Evolutionary conservation across 208 protist genomes (phyloP), one percentile per base, ranked within the genome.

Genomic region (Herpetomonas tarakana): DNA sequence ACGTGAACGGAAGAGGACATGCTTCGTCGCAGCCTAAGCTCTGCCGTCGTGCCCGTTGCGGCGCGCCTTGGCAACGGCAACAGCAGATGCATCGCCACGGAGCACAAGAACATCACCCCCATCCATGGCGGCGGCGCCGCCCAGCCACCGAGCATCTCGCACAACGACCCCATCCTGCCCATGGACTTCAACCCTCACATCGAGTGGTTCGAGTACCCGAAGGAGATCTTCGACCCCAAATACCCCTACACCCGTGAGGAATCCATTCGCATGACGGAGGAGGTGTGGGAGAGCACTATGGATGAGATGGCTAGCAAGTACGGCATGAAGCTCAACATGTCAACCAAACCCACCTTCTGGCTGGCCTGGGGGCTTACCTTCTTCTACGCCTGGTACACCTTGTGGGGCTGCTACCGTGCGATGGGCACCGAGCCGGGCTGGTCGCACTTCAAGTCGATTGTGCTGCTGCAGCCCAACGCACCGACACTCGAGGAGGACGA

Each of bases 161-260:
- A 90, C 69, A 91, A 92, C 62, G 89, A 91, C 45, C 89, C 85
- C 6, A 60, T 95, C n/a, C 41, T 84, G 24, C 89, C 89, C 0
- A 90, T 95, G 76, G 89, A 95, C 77, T 92, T 95, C 68, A 95
- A 93, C 65, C 89, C 89, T 3, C 89, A 95, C 67, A 95, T 95
- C 64, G 85, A 95, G 66, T 95, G 85, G 85, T 95, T 91, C 63
- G 89, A 95, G 68, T 95, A 90, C 62, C 89, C 89, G 0, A 95
- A 95, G 58, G 85, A 95, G 49, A 79, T 95, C 30, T 95, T 92
- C 45, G 82, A 92, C 57, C 86, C 89, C 24, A 92, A 91, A 71
- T 95, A 83, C 62, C 89, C 89, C 4, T 95, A 92, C 78, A 95
- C 89, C 1, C 85, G 86, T 35, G 89, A 95, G 68, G 83, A 95